Evolutionary conservation across 768 basidiomycete species (phyloP), one percentile per base, ranked within the genome.

Genomic region (Russula earlei): DNA sequence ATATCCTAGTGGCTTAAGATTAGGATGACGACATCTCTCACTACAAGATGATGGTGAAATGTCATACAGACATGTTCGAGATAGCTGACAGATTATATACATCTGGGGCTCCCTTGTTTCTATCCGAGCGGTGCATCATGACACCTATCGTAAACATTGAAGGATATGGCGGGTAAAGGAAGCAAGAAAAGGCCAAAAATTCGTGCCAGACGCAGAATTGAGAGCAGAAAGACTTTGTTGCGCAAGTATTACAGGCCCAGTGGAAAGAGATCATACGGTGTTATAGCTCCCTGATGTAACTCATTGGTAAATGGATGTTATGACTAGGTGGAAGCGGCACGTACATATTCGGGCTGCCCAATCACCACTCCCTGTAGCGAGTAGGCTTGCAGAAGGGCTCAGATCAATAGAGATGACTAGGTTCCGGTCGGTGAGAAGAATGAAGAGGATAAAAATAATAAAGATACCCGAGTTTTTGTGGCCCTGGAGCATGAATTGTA

Each of bases 401-500:
- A 87, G 72, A 61, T 86, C 84, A 65, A 87, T 84, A 31, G 81
- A 83, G 66, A 86, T 86, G 63, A 86, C 84, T 82, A 65, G 11
- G 31, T 38, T 43, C 33, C 48, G 45, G n/a, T 20, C 17, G 12
- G 51, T 52, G 17, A 50, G 31, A 33, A 12, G n/a, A 37, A 29
- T n/a, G 50, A 49, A 37, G 37, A 49, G 25, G n/a, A 50, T 24
- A 15, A 27, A 34, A 34, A 27, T 33, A 31, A 44, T 27, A 19
- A 31, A 19, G 5, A 38, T 61, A 81, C 81, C 81, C 44, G 81
- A 82, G 65, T 86, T 85, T 71, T 85, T 79, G 65, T 75, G 77
- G 12, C 87, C 84, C 68, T 97, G 94, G 31, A 99, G 75, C 87
- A 95, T 91, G 65, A 90, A 86, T 69, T 98, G 94, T 64, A 92